Conservation (phyloP, 2,329 filamentous ascomycete species). For the Aaosphaeria arxii region DNA sequence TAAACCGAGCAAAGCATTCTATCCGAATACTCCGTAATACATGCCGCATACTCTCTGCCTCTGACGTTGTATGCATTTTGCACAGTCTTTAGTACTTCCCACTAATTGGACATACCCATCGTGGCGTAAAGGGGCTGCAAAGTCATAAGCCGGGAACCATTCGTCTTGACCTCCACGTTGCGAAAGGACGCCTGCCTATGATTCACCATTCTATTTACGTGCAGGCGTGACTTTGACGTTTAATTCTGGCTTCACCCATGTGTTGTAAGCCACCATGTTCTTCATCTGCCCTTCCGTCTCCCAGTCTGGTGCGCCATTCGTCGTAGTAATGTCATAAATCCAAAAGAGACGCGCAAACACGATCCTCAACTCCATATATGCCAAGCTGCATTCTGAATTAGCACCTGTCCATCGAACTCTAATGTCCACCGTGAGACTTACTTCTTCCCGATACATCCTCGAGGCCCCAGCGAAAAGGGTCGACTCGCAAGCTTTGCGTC, state of each 20-base stretch:
- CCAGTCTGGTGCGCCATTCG: constrained; percentile 16
- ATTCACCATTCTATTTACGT: background rate
- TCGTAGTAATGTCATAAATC: constrained; percentile 14
- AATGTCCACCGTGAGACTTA: constrained; percentile 1
- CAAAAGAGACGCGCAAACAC: constrained; percentile 14
- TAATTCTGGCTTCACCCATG: constrained; percentile 19
- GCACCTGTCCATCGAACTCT: background rate
- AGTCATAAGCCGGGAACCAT: too few relatives aligned
- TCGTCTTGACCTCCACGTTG: too few relatives aligned
- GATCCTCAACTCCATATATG: constrained; percentile 25
- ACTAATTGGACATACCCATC: too few relatives aligned
- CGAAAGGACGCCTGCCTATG: too few relatives aligned
- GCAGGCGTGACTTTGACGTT: constrained; percentile 13
- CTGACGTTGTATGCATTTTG: too few relatives aligned
- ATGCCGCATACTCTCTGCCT: too few relatives aligned
- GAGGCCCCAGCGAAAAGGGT: constrained; percentile 8
- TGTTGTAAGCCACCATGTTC: constrained; percentile 14
- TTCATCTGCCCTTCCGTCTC: constrained; percentile 16
- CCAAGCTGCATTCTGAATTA: constrained; percentile 5
- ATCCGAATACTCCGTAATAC: too few relatives aligned
- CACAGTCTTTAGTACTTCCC: too few relatives aligned
- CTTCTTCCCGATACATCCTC: constrained; percentile 9
- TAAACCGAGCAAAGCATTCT: too few relatives aligned
- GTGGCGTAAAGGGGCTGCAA: too few relatives aligned
- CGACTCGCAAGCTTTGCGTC: constrained; percentile 12